Base-by-base conservation (phyloP, 2,329 filamentous ascomycete species). In the Monilinia laxa region DNA sequence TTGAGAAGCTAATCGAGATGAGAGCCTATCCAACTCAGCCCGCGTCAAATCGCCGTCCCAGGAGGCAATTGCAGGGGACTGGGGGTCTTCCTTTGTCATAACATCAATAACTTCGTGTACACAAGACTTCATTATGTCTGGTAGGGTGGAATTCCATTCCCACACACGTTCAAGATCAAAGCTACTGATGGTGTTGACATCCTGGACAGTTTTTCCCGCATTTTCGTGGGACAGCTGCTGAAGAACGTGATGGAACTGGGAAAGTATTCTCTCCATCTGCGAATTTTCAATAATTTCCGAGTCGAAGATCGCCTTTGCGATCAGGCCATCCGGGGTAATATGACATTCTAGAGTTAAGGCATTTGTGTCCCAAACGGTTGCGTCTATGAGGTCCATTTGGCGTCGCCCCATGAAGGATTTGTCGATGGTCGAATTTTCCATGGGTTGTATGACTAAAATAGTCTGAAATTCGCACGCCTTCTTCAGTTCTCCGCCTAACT, bases 61-160 rank as follows among this genome's bases (percentile, higher is more conserved):
- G n/a, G 58, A 62, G 11, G 49, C 38, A 23, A 66, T 54, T 25
- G 51, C 51, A 42, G 56, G 64, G 18, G 69, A 65, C 35, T 69
- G 49, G n/a, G 70, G 71, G 16, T 49, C 23, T 18, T 65, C 35
- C 28, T 58, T 31, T 9, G n/a, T n/a, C 55, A 62, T 60, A 10
- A 31, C 1, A 16, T 42, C 23, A 38, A 75, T 69, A 14, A 70
- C 38, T 14, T 74, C 67, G 38, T 75, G 73, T n/a, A 73, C 67
- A 42, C 69, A 70, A 20, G n/a, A 42, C 14, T 67, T 64, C n/a
- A 47, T 54, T 38, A 35, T 49, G 10, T 40, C 60, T 54, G 65
- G 70, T 23, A 62, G 52, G 14, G 9, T 66, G 73, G 40, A 53
- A 31, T 71, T 71, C 69, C 70, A 71, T 28, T n/a, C 18, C 56